Percentiles rank a stretch among this genome's conserved stretches.
phyloP scores from a whole-genome alignment of 352 stramenopile species.

The Pythium chondricola region DNA sequence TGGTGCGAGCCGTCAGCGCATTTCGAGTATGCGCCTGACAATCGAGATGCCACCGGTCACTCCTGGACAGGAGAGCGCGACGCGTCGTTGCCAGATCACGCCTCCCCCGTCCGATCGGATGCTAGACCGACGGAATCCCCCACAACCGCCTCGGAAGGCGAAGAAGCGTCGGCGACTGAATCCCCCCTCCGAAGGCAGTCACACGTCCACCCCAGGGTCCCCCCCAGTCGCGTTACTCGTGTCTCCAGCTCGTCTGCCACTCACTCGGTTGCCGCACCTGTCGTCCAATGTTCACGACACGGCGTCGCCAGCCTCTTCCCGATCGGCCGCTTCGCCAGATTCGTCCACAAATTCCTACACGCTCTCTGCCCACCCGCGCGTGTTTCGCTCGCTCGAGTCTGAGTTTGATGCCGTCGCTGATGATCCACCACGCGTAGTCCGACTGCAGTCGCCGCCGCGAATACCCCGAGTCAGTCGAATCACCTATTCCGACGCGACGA shows the following conservation, averaged over 20 bases:
- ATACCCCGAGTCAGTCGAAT: constrained; percentile 39
- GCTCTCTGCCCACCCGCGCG: constrained; percentile 16
- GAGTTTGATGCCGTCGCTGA: constrained; percentile 63
- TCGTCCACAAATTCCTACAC: constrained; percentile 20
- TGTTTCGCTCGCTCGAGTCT: constrained; percentile 59
- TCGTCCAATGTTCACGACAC: neutral
- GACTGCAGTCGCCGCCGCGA: constrained; percentile 35
- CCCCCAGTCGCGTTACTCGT: constrained; percentile 9
- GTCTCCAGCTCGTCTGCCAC: constrained; percentile 2
- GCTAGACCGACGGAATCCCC: constrained; percentile 61
- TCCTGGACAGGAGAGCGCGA: constrained; percentile 8
- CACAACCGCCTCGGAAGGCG: constrained; percentile 37
- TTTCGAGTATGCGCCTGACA: neutral
- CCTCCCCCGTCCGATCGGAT: constrained; percentile 59
- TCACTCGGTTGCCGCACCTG: constrained; percentile 2
- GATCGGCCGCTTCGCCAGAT: neutral
- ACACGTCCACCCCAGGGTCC: constrained; percentile 21
- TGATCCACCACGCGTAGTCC: constrained; percentile 30
- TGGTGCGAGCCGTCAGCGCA: constrained; percentile 1
- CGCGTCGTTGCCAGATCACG: constrained; percentile 37
- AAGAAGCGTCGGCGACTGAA: constrained; percentile 24
- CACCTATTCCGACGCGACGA: constrained; percentile 13
- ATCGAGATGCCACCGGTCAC: constrained; percentile 3
- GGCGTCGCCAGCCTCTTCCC: neutral
- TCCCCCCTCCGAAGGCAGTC: too few relatives aligned